phyloP scores from a whole-genome alignment of 1,284 basidiomycete genomes.

The Tremellales sp. region DNA sequence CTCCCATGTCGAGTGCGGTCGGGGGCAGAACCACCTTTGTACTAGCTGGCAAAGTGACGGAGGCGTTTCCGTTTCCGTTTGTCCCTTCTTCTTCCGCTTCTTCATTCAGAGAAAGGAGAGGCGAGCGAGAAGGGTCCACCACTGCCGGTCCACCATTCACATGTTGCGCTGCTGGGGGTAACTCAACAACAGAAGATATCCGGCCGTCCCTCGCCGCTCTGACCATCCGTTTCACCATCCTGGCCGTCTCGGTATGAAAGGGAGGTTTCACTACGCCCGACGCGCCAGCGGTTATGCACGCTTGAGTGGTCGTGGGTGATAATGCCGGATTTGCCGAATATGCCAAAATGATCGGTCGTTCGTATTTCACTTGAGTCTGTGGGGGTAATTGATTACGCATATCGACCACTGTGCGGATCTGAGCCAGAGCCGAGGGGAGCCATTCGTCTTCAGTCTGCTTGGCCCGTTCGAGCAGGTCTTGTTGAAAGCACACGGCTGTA shows the following conservation, averaged over 20 bases:
- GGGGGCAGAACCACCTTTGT: constrained; percentile 37
- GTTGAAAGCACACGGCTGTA: constrained; percentile 47
- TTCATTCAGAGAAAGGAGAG: no score
- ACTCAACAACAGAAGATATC: constrained; percentile 5
- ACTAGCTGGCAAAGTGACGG: constrained; percentile 1
- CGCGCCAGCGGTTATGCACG: constrained; percentile 40
- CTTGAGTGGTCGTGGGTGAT: constrained; percentile 26
- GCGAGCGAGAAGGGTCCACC: no score
- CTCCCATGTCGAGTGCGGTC: constrained; percentile 35
- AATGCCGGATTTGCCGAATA: constrained; percentile 43
- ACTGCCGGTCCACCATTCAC: no score
- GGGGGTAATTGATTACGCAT: constrained; percentile 9
- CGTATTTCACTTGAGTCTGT: not conserved
- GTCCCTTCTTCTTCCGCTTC: not conserved
- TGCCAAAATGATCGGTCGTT: constrained; percentile 34
- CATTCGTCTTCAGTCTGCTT: constrained; percentile 42
- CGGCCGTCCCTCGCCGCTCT: constrained; percentile 24
- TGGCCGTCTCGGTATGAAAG: constrained; percentile 29
- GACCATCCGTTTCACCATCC: constrained; percentile 28
- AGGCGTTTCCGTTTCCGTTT: not conserved
- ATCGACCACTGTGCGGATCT: constrained; percentile 25
- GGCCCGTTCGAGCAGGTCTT: constrained; percentile 44
- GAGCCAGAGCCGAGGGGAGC: constrained; percentile 35
- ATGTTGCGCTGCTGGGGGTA: no score
- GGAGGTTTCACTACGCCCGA: constrained; percentile 45